Conservation (phyloP, 177 flowering plant species). For the Vitis hybrid region DNA sequence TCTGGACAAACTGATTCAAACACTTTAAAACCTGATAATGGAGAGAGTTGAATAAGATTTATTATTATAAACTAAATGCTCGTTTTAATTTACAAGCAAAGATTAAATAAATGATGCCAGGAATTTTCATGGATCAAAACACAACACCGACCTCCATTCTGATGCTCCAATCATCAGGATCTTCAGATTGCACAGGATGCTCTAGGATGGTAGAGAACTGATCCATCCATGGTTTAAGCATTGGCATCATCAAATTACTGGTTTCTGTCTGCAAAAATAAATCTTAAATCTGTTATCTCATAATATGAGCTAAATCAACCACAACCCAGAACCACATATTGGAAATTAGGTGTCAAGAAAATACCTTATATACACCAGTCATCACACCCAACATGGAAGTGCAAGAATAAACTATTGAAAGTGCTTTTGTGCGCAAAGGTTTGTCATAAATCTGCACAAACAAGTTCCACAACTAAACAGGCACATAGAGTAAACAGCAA, state of each 20-base stretch:
- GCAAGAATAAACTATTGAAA: constrained; percentile 77
- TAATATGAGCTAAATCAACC: constrained; percentile 1
- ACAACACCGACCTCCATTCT: constrained; percentile 74
- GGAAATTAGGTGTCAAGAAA: constrained; percentile 4
- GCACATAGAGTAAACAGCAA: not conserved
- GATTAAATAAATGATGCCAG: not conserved
- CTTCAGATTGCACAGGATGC: constrained; percentile 68
- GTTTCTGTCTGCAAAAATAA: constrained; percentile 67
- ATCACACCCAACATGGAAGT: constrained; percentile 72
- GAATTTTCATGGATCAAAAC: not conserved
- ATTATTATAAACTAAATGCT: not conserved
- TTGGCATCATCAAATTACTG: constrained; percentile 47
- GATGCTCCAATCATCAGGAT: constrained; percentile 94
- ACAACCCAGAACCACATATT: constrained; percentile 2
- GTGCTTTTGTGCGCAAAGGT: constrained; percentile 66
- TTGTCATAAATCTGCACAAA: constrained; percentile 69
- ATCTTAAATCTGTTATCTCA: constrained; percentile 18
- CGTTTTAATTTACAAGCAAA: not conserved
- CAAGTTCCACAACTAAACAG: not conserved
- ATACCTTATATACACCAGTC: constrained; percentile 89
- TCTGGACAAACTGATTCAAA: constrained; percentile 89
- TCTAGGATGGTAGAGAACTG: constrained; percentile 62
- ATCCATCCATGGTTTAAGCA: constrained; percentile 84
- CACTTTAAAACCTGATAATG: constrained; percentile 79
- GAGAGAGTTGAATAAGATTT: constrained; percentile 3